phyloP scores from a whole-genome alignment of 2,329 filamentous ascomycete genomes.

The Rutstroemia sp. region DNA sequence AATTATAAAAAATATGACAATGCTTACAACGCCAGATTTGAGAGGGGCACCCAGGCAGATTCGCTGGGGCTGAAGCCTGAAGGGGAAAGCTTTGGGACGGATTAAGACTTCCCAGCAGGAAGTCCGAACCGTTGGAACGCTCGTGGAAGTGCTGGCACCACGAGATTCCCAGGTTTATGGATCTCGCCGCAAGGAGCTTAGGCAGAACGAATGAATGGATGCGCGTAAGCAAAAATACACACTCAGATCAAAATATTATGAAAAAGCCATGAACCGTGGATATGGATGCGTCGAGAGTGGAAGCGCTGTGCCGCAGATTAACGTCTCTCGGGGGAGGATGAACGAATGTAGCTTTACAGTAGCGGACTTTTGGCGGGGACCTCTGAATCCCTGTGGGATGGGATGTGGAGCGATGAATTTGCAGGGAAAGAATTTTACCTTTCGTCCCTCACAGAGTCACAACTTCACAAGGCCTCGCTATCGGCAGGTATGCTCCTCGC shows the following conservation, averaged over 20 bases:
- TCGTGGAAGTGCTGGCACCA: constrained; percentile 1
- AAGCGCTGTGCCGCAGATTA: constrained; percentile 8
- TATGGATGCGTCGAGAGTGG: background rate
- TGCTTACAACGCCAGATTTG: constrained; percentile 9
- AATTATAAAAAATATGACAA: constrained; percentile 7
- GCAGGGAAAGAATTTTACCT: no score
- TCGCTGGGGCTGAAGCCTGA: constrained; percentile 5
- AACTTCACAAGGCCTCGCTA: no score
- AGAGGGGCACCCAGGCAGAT: constrained; percentile 5
- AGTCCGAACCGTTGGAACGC: background rate
- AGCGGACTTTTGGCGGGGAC: background rate
- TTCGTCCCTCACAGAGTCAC: no score
- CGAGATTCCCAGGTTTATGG: background rate
- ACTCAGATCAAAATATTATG: background rate
- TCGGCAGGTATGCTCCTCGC: no score
- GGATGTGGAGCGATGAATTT: background rate
- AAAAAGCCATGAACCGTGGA: background rate
- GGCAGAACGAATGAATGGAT: background rate
- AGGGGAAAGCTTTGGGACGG: background rate
- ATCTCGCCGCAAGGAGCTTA: background rate
- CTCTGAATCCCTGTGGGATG: background rate
- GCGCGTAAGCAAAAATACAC: constrained; percentile 8
- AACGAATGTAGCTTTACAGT: no score
- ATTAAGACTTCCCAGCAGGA: background rate
- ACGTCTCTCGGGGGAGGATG: background rate